Base-by-base conservation (phyloP, 768 basidiomycete species). In the Lentinula detonsa region DNA sequence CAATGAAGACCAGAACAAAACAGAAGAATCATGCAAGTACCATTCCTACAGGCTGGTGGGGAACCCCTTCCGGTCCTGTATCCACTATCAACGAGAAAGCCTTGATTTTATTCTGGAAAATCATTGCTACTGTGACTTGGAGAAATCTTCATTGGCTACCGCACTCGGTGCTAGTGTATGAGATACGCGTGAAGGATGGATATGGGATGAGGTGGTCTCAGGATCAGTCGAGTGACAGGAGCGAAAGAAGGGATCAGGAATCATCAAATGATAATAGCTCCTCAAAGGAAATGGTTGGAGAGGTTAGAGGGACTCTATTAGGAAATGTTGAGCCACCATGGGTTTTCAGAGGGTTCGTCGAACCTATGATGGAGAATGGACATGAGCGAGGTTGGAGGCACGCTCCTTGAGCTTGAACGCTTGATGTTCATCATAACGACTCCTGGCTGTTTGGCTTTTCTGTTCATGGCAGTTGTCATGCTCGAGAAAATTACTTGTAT, bases 181-280 rank as follows among this genome's bases (percentile, higher is more conserved):
- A 88, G 65, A 77, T 84, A 64, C 77, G 74, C 15, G 89, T 88
- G 0, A 76, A 92, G 66, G 77, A 84, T 3, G 83, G 88, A 60
- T 90, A 87, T 64, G 90, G 86, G 1, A 81, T 79, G 78, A 74
- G 76, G 0, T 93, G 88, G 88, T 72, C 76, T 2, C 84, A 90
- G 66, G 78, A 85, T 70, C 90, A 88, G 0, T 82, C 86, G 59
- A 86, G 81, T 13, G 67, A 90, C 9, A 50, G 49, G 9, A 13
- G 23, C 52, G 5, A 33, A 18, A 11, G 31, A 0, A 37, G 6
- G 34, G 15, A 16, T 37, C 2, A 1, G 23, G 23, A 23, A 37
- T 37, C 37, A 37, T 37, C 37, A 11, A 18, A 1, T 15, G 43
- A 45, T 3, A 15, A 45, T 15, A n/a, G 16, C 13, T 18, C 43